Conservation (phyloP, 768 basidiomycete species). For the Mycena olivaceomarginata region DNA sequence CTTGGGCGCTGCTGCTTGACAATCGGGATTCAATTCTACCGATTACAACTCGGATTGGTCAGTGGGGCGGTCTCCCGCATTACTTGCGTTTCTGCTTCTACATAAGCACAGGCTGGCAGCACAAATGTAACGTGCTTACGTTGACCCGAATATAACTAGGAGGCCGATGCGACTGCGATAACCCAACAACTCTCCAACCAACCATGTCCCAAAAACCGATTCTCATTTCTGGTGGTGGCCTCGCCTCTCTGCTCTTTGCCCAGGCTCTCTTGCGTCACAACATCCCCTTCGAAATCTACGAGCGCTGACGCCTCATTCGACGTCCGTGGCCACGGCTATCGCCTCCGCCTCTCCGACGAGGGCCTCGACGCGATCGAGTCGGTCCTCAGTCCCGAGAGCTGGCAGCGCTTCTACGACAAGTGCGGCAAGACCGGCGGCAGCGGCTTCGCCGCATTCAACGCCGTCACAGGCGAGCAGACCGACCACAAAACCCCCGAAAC, state of each 20-base stretch:
- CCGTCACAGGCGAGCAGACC: conserved; percentile 1
- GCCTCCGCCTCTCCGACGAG: conserved; percentile 5
- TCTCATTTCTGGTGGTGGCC: conserved; percentile 9
- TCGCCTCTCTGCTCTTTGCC: conserved; percentile 1
- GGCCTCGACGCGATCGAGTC: conserved; percentile 1
- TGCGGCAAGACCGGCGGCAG: conserved; percentile 13
- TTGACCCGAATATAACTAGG: too few relatives aligned
- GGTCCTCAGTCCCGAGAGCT: not conserved
- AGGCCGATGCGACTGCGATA: too few relatives aligned
- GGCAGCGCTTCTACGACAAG: conserved; percentile 10
- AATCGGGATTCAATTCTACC: too few relatives aligned
- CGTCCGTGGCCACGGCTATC: conserved; percentile 2
- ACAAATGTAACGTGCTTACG: too few relatives aligned
- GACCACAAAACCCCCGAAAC: not conserved
- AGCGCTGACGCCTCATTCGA: conserved; percentile 1
- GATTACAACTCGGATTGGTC: too few relatives aligned
- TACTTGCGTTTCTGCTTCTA: too few relatives aligned
- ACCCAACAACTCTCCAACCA: too few relatives aligned
- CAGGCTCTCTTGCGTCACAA: not conserved
- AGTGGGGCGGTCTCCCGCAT: too few relatives aligned
- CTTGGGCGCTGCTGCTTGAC: too few relatives aligned
- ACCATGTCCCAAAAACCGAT: conserved; percentile 3
- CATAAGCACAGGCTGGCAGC: too few relatives aligned
- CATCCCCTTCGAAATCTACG: not conserved
- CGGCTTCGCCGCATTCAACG: conserved; percentile 2